Evolutionary conservation across 1,139 yeast species (phyloP), one percentile per base, ranked within the genome.

Genomic region (Pichia sp.): DNA sequence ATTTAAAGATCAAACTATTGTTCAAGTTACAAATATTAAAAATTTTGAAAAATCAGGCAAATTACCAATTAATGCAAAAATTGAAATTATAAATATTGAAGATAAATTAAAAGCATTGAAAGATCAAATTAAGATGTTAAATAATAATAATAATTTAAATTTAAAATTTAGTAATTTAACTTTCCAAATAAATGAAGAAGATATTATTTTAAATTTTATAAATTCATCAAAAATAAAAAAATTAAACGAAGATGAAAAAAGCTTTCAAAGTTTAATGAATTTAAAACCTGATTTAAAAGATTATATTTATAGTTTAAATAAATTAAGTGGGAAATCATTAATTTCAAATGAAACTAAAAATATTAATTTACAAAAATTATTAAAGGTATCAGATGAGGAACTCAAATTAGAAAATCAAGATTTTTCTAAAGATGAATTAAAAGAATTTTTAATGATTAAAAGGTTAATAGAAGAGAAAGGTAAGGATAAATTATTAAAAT

Each of bases 201-300:
- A 87, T 56, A 71, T 92, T 4, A 65, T 84, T 40, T 64, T 89
- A 30, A 96, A 90, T 61, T 92, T 92, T 59, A 62, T 86, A 32
- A 78, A 78, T 40, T 70, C 66, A 35, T 64, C 66, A 1, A 72
- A 68, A 43, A 63, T 69, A 20, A 65, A 68, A 30, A 59, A 52
- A 40, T 36, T 64, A 1, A 55, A 59, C 4, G 65, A 64, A 37
- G 53, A 58, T 30, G 44, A 50, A 10, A 54, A 60, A 16, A 70
- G 69, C 44, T 45, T 60, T 9, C 50, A 51, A 8, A 31, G 40
- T 16, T 52, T 52, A 32, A 45, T 40, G 37, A 42, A 40, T 20
- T 35, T 47, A 28, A 41, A 54, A 23, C 55, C 59, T 3, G 46
- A 44, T 12, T 47, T 56, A 30, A 51, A 52, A 34, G 56, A 52